Percentiles rank a stretch among this genome's conserved stretches.
Evolutionary conservation across 768 basidiomycete genomes (phyloP).

Genomic region (Panus rudis): DNA sequence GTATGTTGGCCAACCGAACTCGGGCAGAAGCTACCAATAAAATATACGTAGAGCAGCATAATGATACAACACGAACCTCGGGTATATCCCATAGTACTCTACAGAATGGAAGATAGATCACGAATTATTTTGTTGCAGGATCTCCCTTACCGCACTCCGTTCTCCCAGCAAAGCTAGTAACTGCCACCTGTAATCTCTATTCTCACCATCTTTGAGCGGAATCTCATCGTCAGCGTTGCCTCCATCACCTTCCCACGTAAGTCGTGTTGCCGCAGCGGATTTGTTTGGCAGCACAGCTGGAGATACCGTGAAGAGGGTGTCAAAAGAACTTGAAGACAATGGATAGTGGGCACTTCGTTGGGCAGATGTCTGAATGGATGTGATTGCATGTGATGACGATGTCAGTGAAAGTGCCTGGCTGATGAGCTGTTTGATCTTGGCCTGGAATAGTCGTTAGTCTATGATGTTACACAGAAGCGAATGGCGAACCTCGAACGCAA

Average conservation of each 20-base stretch:
- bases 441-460: constrained; percentile 31
- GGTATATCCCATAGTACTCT: too few species aligned
- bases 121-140: too few species aligned
- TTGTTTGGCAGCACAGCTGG: constrained; percentile 75
- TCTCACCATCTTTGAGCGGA: constrained; percentile 48
- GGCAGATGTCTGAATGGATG: constrained; percentile 60
- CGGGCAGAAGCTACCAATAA: too few species aligned
- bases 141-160: constrained; percentile 64
- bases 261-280: constrained; percentile 69
- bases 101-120: too few species aligned
- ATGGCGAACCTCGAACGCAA: constrained; percentile 66
- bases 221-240: constrained; percentile 42
- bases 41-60: too few species aligned
- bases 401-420: constrained; percentile 75
- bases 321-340: constrained; percentile 64
- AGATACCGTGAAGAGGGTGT: constrained; percentile 69
- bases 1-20: too few species aligned
- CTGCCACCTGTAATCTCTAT: constrained; percentile 69
- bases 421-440: constrained; percentile 78
- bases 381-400: constrained; percentile 66
- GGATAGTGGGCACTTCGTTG: constrained; percentile 31
- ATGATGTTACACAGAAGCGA: not conserved
- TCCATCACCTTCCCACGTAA: constrained; percentile 51
- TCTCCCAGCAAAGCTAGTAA: constrained; percentile 69
- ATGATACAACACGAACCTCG: too few species aligned